These are phyloP conservation scores for Histomonas meleagridis DNA, from an alignment of 208 protist species.

Conservation along the genomic window DNA sequence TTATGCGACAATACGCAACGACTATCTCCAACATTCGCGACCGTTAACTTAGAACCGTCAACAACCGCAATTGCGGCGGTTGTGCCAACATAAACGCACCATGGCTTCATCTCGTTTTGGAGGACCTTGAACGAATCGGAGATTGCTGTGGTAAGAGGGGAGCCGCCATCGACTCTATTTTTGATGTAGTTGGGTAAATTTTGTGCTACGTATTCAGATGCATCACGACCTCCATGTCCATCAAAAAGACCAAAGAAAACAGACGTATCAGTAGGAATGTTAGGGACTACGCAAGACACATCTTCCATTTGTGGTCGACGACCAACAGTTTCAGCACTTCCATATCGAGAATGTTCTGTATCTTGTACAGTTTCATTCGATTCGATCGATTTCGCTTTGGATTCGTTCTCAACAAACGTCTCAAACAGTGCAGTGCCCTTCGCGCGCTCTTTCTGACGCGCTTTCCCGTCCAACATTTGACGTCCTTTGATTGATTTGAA, in stretches of 20 bases:
- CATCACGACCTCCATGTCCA: neutral
- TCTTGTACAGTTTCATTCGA: neutral
- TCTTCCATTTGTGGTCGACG: neutral
- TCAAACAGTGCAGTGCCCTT: neutral
- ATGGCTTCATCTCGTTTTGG: neutral
- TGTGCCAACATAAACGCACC: neutral
- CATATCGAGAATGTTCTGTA: neutral
- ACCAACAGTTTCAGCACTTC: neutral
- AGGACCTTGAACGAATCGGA: neutral
- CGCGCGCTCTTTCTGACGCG: neutral
- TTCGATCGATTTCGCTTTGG: neutral
- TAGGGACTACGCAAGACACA: neutral
- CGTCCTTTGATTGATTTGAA: neutral
- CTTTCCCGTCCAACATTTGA: neutral
- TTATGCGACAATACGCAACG: neutral
- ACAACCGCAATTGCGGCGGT: neutral
- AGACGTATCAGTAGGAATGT: neutral
- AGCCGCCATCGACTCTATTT: no score
- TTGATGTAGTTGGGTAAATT: neutral
- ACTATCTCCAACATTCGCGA: slow-evolving; percentile 15
- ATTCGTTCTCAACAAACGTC: neutral
- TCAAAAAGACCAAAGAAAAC: neutral
- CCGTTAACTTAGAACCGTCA: neutral
- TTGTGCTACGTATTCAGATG: neutral
- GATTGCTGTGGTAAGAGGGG: no score